Evolutionary conservation across 768 basidiomycete genomes (phyloP).

Genomic region (Dacryopinax spathularia): DNA sequence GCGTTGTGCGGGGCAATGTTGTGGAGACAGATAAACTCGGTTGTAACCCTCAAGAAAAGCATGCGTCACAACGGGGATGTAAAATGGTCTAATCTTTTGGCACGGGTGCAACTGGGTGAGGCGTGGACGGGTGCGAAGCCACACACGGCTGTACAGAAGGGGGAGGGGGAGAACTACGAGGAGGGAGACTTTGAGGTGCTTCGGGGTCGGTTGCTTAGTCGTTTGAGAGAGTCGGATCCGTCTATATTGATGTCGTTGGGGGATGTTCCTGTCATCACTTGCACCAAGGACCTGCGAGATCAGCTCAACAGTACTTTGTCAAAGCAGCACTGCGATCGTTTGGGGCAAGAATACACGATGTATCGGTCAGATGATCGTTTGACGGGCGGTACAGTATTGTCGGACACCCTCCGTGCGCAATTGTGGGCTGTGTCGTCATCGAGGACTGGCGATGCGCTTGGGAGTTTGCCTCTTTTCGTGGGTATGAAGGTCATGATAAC

Average conservation of each 20-base stretch:
- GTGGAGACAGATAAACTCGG: not conserved
- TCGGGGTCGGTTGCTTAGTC: not conserved
- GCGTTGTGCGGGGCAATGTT: not conserved
- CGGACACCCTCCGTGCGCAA: no score
- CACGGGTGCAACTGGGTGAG: not conserved
- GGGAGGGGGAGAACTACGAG: not conserved
- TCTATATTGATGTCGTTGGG: not conserved
- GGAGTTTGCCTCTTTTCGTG: not conserved
- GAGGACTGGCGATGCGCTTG: no score
- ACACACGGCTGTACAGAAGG: not conserved
- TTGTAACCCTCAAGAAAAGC: not conserved
- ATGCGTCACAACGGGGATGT: not conserved
- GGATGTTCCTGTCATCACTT: not conserved
- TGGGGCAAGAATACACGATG: no score
- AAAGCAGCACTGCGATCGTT: not conserved
- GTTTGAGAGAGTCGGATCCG: not conserved
- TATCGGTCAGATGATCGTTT: no score
- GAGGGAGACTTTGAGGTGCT: not conserved
- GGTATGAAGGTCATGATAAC: conserved; percentile 3
- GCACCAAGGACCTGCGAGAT: not conserved
- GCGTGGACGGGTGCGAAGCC: not conserved
- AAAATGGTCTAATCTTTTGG: not conserved
- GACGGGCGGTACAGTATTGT: no score
- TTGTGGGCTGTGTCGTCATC: no score
- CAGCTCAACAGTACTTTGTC: not conserved